Evolutionary conservation across 2,329 filamentous ascomycete species (phyloP), one percentile per base, ranked within the genome.

Genomic region (Fusarium ambrosium): DNA sequence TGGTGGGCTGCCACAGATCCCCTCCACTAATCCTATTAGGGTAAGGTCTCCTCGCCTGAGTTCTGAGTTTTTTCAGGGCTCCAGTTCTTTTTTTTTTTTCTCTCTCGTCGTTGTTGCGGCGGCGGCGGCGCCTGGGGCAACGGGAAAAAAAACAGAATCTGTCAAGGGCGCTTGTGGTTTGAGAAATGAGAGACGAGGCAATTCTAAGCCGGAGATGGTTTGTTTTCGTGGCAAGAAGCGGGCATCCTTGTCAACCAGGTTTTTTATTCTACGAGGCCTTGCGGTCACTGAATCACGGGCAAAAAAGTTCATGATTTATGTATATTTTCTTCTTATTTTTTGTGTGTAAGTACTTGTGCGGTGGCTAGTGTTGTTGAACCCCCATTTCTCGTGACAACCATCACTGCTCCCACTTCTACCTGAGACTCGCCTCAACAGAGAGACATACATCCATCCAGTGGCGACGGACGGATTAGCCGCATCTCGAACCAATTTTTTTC

Each of bases 51-150:
- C 64, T 80, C 76, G 77, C 79, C 79, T 80, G 79, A 80, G 71
- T 78, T 80, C 79, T 80, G 79, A 80, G 71, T 78, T 80, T 80
- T 80, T 78, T 74, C 68, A 71, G 39, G 39, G 71, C 72, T 69
- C 76, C 74, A 72, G 58, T 69, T 74, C 34, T 65, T 68, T 72
- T 73, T 73, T 59, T 70, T 75, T 64, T 66, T 51, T 64, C 58
- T 39, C 37, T 39, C 43, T 48, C 43, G 22, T 27, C 14, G 43
- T 24, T 24, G 43, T 29, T 29, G 27, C 27, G 27, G 27, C 29
- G 29, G 27, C 56, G 39, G 39, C 41, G 71, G 29, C 60, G 45
- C 61, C 60, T 59, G 63, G 62, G 63, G 72, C 72, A 75, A 73
- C 72, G 48, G 45, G 55, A 27, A 36, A 29, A 29, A 29, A 29